phyloP scores from a whole-genome alignment of 2,329 filamentous ascomycete species.

The Westerdykella aurantiaca region DNA sequence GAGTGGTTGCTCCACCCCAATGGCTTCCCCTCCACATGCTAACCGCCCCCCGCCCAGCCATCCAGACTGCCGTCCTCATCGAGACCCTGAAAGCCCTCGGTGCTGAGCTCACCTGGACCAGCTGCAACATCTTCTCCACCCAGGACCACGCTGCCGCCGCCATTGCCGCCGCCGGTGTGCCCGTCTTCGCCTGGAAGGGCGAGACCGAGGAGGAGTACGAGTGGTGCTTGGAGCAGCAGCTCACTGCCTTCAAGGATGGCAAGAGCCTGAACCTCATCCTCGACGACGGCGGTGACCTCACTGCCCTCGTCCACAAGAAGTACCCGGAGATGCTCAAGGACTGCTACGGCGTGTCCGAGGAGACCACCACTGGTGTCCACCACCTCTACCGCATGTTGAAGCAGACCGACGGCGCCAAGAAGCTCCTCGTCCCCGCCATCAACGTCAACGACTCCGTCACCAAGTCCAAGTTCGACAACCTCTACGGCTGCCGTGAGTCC shows the following conservation, averaged over 20 bases:
- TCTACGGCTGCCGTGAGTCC: slow-evolving; percentile 98
- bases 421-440: slow-evolving; percentile 83
- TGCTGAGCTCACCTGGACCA: slow-evolving; percentile 97
- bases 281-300: slow-evolving; percentile 96
- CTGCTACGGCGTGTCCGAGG: slow-evolving; percentile 98
- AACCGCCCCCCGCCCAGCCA: slow-evolving; percentile 50
- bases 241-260: slow-evolving; percentile 91
- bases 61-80: slow-evolving; percentile 98
- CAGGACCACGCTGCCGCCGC: slow-evolving; percentile 97
- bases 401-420: slow-evolving; percentile 59
- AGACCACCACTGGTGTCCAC: slow-evolving; percentile 99
- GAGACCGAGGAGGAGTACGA: slow-evolving; percentile 99
- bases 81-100: slow-evolving; percentile 93
- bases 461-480: slow-evolving; percentile 99
- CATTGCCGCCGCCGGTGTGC: slow-evolving; percentile 88
- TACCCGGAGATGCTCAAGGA: slow-evolving; percentile 97
- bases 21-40: slow-evolving; percentile 8
- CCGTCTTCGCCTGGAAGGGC: slow-evolving; percentile 78
- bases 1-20: slow-evolving; percentile 29
- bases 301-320: slow-evolving; percentile 92
- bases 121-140: slow-evolving; percentile 99
- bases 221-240: slow-evolving; percentile 99
- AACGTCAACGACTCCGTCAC: slow-evolving; percentile 99
- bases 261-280: slow-evolving; percentile 98
- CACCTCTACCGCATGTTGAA: slow-evolving; percentile 97